These are phyloP conservation scores for Heterobasidion occidentale DNA, from an alignment of 1,284 basidiomycete genomes.

Conservation along the genomic window DNA sequence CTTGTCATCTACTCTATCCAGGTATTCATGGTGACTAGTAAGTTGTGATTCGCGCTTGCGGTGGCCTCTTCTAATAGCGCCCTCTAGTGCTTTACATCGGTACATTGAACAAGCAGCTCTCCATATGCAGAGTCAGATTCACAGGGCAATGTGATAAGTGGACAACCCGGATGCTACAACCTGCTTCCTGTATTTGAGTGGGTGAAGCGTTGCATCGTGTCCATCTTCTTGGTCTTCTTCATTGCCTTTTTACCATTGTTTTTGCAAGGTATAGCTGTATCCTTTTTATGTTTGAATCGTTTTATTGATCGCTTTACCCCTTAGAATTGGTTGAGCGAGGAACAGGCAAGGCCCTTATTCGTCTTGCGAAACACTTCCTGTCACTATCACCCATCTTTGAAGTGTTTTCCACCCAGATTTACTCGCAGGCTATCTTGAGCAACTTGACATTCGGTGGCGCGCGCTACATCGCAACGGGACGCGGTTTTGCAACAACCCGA, in stretches of 20 bases:
- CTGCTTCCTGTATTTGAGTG: constrained; percentile 92
- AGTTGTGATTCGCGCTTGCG: constrained; percentile 25
- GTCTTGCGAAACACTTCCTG: constrained; percentile 90
- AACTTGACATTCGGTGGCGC: constrained; percentile 95
- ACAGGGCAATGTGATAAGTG: constrained; percentile 69
- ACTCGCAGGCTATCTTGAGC: constrained; percentile 91
- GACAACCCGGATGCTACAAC: constrained; percentile 89
- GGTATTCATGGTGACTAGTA: constrained; percentile 87
- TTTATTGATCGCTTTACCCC: not conserved
- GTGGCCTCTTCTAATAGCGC: constrained; percentile 11
- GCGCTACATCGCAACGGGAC: constrained; percentile 94
- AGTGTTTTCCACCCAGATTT: constrained; percentile 96
- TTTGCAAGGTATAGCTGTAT: constrained; percentile 67
- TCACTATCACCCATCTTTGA: constrained; percentile 94
- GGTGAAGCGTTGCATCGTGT: constrained; percentile 93
- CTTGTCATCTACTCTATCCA: constrained; percentile 96
- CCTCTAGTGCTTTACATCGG: constrained; percentile 80
- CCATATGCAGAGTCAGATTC: constrained; percentile 82
- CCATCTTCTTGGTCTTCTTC: constrained; percentile 96
- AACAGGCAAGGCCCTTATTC: constrained; percentile 87
- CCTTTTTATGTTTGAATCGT: not conserved
- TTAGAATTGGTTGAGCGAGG: constrained; percentile 90
- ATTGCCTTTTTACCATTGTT: constrained; percentile 94
- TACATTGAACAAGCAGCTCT: constrained; percentile 86
- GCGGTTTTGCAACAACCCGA: constrained; percentile 93